phyloP scores from a whole-genome alignment of 1,139 yeast species.

The Suhomyces anneliseae region DNA sequence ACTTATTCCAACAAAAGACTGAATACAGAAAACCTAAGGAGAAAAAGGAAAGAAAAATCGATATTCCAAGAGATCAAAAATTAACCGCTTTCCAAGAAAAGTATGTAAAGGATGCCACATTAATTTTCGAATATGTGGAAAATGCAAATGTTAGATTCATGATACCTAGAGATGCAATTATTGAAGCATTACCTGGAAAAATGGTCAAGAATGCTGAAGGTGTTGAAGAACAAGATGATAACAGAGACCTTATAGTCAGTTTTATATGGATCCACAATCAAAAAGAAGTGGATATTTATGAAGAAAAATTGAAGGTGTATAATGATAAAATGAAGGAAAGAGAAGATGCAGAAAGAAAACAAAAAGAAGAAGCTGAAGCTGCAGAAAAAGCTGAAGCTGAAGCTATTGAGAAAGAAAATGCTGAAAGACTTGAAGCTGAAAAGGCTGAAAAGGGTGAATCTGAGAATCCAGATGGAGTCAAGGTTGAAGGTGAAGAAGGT shows the following conservation, averaged over 20 bases:
- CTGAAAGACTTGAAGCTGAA: slow-evolving; percentile 23
- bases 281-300: slow-evolving; percentile 49
- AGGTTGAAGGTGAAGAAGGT: slow-evolving; percentile 7
- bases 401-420: slow-evolving; percentile 18
- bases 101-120: slow-evolving; percentile 65
- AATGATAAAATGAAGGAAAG: slow-evolving; percentile 14
- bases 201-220: slow-evolving; percentile 17
- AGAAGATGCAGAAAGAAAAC: slow-evolving; percentile 24
- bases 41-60: slow-evolving; percentile 22
- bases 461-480: slow-evolving; percentile 13
- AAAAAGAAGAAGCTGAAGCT: slow-evolving; percentile 23
- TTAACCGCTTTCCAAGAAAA: slow-evolving; percentile 76
- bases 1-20: slow-evolving; percentile 22
- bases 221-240: slow-evolving; percentile 27
- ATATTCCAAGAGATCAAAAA: slow-evolving; percentile 46
- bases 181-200: slow-evolving; percentile 53
- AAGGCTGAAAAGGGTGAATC: slow-evolving; percentile 10
- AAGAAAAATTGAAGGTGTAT: slow-evolving; percentile 34
- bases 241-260: slow-evolving; percentile 59
- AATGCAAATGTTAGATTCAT: slow-evolving; percentile 72
- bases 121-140: slow-evolving; percentile 84
- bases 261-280: slow-evolving; percentile 61
- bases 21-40: slow-evolving; percentile 24
- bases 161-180: slow-evolving; percentile 72
- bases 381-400: slow-evolving; percentile 18